A percentile compares a stretch with the other conserved stretches of the same genome.
phyloP scores from a whole-genome alignment of 2,329 filamentous ascomycete species.

The Aspergillus felis region DNA sequence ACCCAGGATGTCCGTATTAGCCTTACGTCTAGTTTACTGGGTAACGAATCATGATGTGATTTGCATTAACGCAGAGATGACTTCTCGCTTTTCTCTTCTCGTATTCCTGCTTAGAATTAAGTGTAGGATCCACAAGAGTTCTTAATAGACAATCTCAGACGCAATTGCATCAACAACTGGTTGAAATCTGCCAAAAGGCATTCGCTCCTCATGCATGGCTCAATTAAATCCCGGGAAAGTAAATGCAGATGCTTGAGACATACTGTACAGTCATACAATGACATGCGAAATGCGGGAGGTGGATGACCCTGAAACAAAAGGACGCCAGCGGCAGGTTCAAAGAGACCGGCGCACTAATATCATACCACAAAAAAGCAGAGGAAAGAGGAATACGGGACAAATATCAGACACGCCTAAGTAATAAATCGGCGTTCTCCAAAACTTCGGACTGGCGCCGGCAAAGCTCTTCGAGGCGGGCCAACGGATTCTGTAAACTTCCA shows the following conservation, averaged over 20 bases:
- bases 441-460: conserved; percentile 63
- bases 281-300: neutral
- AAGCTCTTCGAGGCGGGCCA: conserved; percentile 65
- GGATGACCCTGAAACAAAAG: neutral
- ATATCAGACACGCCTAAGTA: conserved; percentile 16
- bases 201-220: neutral
- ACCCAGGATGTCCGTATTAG: neutral
- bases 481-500: conserved; percentile 61
- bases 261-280: neutral
- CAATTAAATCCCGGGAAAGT: neutral
- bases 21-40: neutral
- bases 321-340: neutral
- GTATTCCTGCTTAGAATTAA: neutral
- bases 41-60: neutral
- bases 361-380: neutral
- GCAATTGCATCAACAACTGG: neutral
- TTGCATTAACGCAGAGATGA: neutral
- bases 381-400: neutral
- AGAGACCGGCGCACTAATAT: neutral
- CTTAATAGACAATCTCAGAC: neutral
- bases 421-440: conserved; percentile 44
- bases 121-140: neutral
- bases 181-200: neutral
- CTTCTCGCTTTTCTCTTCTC: neutral
- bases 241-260: neutral